Conservation (phyloP, 805 yeast genomes). For the Saturnispora ahearnii region DNA sequence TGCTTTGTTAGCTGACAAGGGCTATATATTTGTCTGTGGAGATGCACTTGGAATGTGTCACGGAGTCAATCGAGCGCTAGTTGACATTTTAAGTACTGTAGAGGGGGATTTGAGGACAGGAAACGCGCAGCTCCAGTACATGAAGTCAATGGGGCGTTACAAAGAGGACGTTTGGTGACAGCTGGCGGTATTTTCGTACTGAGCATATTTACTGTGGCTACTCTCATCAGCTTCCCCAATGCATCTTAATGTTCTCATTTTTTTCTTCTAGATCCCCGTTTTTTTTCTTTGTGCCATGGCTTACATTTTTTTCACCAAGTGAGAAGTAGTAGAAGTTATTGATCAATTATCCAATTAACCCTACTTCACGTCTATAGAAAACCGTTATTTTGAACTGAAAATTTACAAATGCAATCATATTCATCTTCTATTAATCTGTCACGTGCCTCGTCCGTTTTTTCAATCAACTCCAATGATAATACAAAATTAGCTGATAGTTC, state of each 20-base stretch:
- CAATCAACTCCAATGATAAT: slow-evolving; percentile 13
- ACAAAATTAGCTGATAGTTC: slow-evolving; percentile 15
- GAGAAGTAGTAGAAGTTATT: too few species aligned
- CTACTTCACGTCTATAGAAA: too few species aligned
- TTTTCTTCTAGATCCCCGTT: background rate
- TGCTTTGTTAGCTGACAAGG: slow-evolving; percentile 47
- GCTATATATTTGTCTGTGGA: slow-evolving; percentile 87
- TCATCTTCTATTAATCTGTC: slow-evolving; percentile 15
- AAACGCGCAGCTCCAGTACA: slow-evolving; percentile 54
- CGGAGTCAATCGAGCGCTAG: slow-evolving; percentile 67
- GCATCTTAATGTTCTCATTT: too few species aligned
- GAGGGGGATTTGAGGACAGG: slow-evolving; percentile 53
- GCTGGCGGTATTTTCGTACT: too few species aligned
- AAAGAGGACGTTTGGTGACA: slow-evolving; percentile 94
- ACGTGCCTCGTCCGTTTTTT: slow-evolving; percentile 22
- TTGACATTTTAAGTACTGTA: slow-evolving; percentile 46
- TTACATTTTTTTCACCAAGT: background rate
- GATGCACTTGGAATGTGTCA: slow-evolving; percentile 88
- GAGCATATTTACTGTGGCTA: background rate
- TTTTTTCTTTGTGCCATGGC: background rate
- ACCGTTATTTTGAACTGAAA: background rate
- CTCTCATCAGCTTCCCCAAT: background rate
- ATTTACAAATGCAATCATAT: slow-evolving; percentile 4
- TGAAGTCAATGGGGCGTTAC: slow-evolving; percentile 73
- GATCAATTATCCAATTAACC: too few species aligned